Evolutionary conservation across 2,329 filamentous ascomycete species (phyloP).

Genomic region (Chalaropsis ovoidea): DNA sequence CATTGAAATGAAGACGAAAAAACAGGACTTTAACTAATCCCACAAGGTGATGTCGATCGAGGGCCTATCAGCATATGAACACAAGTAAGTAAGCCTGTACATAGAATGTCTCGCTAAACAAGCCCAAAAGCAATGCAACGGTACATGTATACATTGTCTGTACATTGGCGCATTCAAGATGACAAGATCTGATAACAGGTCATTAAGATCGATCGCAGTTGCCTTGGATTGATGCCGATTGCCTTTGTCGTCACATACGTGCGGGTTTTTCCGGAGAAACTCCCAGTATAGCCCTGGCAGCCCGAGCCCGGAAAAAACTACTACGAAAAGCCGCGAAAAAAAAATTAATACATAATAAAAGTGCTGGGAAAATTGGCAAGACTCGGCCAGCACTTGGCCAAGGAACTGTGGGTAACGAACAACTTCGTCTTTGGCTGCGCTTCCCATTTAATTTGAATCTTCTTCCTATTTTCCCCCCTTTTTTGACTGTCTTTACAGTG

Average conservation of each 20-base stretch:
- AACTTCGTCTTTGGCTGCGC: neutral
- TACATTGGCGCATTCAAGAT: too few species aligned
- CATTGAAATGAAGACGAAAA: neutral
- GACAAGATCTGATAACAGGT: slow-evolving; percentile 1
- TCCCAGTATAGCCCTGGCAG: neutral
- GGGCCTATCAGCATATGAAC: neutral
- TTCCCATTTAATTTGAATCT: neutral
- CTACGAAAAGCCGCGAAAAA: neutral
- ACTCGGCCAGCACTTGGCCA: neutral
- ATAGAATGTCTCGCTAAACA: neutral
- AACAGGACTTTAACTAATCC: neutral
- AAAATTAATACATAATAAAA: neutral
- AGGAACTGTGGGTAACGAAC: slow-evolving; percentile 4
- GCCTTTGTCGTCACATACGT: neutral
- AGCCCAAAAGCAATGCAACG: neutral
- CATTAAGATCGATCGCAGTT: neutral
- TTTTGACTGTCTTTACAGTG: neutral
- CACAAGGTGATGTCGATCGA: neutral
- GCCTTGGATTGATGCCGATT: neutral
- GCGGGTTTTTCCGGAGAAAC: slow-evolving; percentile 12
- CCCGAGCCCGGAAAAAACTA: neutral
- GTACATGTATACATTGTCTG: too few species aligned
- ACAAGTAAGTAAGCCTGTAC: too few species aligned
- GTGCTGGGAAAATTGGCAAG: neutral
- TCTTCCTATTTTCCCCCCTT: neutral